Evolutionary conservation across 768 basidiomycete species (phyloP), one percentile per base, ranked within the genome.

Genomic region (Tricholoma furcatifolium): DNA sequence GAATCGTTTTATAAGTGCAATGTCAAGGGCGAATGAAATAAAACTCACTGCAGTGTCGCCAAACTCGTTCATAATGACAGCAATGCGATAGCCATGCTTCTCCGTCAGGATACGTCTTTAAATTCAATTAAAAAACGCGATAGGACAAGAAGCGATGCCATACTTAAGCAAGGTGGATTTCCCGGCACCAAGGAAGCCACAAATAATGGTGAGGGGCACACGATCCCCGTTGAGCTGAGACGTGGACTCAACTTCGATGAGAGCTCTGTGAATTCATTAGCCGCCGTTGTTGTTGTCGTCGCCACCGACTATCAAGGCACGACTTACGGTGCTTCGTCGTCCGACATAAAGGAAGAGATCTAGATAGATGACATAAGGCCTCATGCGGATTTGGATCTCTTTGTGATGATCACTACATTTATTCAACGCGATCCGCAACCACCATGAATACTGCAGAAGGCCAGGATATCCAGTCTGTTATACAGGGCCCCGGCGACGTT

Each of bases 31-130:
- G 11, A n/a, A 42, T 21, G 30, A 43, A 41, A 14, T 17, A 31
- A n/a, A 30, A 74, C 84, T 64, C 62, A 91, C 90, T 61, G 92
- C 91, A 17, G 94, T 94, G 65, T 97, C 94, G 8, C 93, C 96
- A 65, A 98, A 98, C 69, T 95, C 93, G 64, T 96, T 97, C 92
- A 97, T 94, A 57, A 96, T 97, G 18, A 99, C 96, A 4, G 96
- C 96, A 51, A 99, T 97, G 34, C 90, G 83, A 65, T 94, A 93
- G 3, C 96, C 95, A 79, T 98, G 96, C 35, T 85, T 78, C 64
- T 93, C 93, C 11, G 91, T 96, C 55, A 98, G 73, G 61, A 98
- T 95, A 30, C 94, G 86, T 60, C 87, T 90, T 57, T 14, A n/a
- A 12, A 41, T 20, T 43, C 14, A 20, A 12, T 38, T n/a, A n/a